Percentiles rank a stretch among this genome's conserved stretches.
These are phyloP conservation scores for Macroventuria anomochaeta DNA, from an alignment of 2,329 filamentous ascomycete species.

Conservation along the genomic window DNA sequence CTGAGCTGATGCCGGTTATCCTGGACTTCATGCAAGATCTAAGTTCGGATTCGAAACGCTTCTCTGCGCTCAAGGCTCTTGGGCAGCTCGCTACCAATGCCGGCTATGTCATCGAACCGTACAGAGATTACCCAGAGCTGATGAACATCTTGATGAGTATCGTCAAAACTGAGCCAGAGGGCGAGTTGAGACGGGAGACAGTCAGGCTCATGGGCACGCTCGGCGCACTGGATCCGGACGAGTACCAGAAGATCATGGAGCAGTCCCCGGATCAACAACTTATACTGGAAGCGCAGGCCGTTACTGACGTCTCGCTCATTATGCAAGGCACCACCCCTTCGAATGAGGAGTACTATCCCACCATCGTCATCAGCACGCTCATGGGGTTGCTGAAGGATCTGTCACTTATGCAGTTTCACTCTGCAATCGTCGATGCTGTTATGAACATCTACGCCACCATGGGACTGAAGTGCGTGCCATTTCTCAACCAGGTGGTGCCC, in stretches of 20 bases:
- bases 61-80: constrained; percentile 87
- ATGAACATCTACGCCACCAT: constrained; percentile 99
- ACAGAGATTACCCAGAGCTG: constrained; percentile 91
- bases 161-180: constrained; percentile 89
- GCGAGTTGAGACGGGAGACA: constrained; percentile 85
- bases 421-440: constrained; percentile 92
- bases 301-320: constrained; percentile 95
- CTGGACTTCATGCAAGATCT: constrained; percentile 93
- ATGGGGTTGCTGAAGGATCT: constrained; percentile 90
- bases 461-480: constrained; percentile 93
- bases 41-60: constrained; percentile 85
- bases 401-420: constrained; percentile 89
- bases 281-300: constrained; percentile 67
- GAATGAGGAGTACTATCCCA: constrained; percentile 98
- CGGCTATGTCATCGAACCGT: constrained; percentile 96
- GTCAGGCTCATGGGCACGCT: constrained; percentile 97
- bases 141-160: constrained; percentile 93
- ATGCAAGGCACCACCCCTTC: constrained; percentile 97
- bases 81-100: constrained; percentile 94
- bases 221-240: constrained; percentile 93
- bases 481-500: constrained; percentile 91
- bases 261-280: constrained; percentile 81
- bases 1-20: constrained; percentile 91
- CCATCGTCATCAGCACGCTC: constrained; percentile 94
- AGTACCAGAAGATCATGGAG: constrained; percentile 93